A percentile compares a stretch with the other conserved stretches of the same genome.
Evolutionary conservation across 108 stramenopile genomes (phyloP).

Genomic region (Parietichytrium sp.): DNA sequence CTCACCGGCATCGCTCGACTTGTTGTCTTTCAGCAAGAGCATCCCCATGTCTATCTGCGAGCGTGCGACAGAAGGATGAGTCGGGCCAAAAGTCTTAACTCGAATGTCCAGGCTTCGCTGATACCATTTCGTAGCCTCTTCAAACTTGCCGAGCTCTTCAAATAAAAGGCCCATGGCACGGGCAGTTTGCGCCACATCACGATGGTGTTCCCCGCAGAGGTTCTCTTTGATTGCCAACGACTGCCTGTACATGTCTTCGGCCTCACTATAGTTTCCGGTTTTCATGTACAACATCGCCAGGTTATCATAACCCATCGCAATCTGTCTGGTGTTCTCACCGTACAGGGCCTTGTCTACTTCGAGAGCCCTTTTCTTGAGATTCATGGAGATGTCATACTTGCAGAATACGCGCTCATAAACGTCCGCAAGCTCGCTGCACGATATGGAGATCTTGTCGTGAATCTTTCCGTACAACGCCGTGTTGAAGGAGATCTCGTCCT

Average conservation of each 20-base stretch:
- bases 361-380: constrained; percentile 1
- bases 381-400: constrained; percentile 28
- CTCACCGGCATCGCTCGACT: neutral
- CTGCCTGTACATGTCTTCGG: constrained; percentile 7
- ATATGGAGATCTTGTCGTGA: constrained; percentile 30
- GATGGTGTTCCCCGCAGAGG: constrained; percentile 6
- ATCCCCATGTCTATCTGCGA: constrained; percentile 38
- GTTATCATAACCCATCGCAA: constrained; percentile 28
- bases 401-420: constrained; percentile 34
- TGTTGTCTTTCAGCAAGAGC: neutral
- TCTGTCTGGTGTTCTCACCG: neutral
- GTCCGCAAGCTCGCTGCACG: constrained; percentile 31
- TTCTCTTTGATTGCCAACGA: constrained; percentile 7
- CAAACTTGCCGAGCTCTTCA: constrained; percentile 24
- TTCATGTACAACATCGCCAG: neutral
- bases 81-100: neutral
- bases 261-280: neutral
- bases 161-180: neutral
- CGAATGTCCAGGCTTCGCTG: constrained; percentile 13
- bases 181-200: constrained; percentile 21
- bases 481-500: constrained; percentile 21
- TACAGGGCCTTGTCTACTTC: neutral
- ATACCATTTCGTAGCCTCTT: neutral
- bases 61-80: constrained; percentile 7
- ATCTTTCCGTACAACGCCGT: neutral